Evolutionary conservation across 805 yeast genomes (phyloP).

Genomic region (Ogataea henricii): DNA sequence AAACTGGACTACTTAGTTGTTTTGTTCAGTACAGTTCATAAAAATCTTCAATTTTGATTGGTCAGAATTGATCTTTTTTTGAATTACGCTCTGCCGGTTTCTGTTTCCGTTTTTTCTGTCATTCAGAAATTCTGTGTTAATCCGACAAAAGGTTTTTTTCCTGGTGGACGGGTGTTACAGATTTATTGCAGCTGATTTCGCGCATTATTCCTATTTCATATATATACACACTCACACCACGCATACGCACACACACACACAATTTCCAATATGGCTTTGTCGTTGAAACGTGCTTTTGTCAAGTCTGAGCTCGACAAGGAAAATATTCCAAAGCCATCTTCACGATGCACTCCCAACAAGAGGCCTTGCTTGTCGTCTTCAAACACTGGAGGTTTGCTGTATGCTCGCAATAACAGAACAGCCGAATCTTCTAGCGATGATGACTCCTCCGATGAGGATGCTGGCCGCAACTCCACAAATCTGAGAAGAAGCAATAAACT

Average conservation of each 20-base stretch:
- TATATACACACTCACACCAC: conserved; percentile 1
- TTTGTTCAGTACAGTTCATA: conserved; percentile 31
- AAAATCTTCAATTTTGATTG: conserved; percentile 27
- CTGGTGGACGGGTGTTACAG: conserved; percentile 12
- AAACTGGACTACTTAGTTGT: conserved; percentile 43
- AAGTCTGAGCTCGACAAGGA: conserved; percentile 24
- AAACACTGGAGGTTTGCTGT: conserved; percentile 15
- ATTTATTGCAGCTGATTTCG: conserved; percentile 4
- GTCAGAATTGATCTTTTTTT: conserved; percentile 15
- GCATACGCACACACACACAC: background rate
- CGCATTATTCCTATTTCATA: background rate
- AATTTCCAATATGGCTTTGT: conserved; percentile 26
- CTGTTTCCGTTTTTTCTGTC: conserved; percentile 7
- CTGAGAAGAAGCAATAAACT: conserved; percentile 34
- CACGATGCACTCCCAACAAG: conserved; percentile 14
- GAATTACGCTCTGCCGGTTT: conserved; percentile 4
- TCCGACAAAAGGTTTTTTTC: background rate
- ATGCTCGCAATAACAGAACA: conserved; percentile 14
- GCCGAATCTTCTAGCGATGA: conserved; percentile 28
- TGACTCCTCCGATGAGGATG: conserved; percentile 27
- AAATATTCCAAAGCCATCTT: conserved; percentile 16
- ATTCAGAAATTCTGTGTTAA: background rate
- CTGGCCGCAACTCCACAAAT: conserved; percentile 6
- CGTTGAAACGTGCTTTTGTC: conserved; percentile 29
- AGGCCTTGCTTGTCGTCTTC: conserved; percentile 19